phyloP scores from a whole-genome alignment of 2,329 filamentous ascomycete genomes.

The Juglanconis sp. region DNA sequence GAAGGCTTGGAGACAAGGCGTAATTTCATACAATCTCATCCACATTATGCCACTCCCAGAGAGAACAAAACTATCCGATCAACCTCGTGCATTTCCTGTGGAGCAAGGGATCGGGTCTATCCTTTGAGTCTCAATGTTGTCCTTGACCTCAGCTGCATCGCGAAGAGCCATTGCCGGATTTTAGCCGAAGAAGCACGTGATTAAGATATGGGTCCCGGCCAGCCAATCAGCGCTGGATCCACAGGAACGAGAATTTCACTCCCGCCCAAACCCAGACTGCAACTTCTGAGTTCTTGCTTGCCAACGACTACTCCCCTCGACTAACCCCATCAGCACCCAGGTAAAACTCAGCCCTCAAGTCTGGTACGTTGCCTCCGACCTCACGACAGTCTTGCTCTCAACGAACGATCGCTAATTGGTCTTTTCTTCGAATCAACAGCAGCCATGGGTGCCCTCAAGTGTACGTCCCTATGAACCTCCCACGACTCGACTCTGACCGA shows the following conservation, averaged over 20 bases:
- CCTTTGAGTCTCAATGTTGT: too few species aligned
- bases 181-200: constrained; percentile 5
- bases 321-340: constrained; percentile 11
- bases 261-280: constrained; percentile 6
- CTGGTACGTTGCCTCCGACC: constrained; percentile 12
- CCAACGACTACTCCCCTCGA: constrained; percentile 1
- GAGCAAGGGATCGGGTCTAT: too few species aligned
- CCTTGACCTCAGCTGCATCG: too few species aligned
- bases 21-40: too few species aligned
- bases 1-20: too few species aligned
- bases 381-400: not conserved
- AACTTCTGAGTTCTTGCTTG: constrained; percentile 10
- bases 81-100: too few species aligned
- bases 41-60: too few species aligned
- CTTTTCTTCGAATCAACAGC: constrained; percentile 32
- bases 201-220: not conserved
- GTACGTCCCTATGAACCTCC: constrained; percentile 9
- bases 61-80: too few species aligned
- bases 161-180: not conserved
- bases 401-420: constrained; percentile 22
- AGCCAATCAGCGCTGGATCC: constrained; percentile 10
- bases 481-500: constrained; percentile 8
- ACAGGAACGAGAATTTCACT: constrained; percentile 3
- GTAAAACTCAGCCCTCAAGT: constrained; percentile 12
- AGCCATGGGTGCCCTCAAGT: constrained; percentile 99